Evolutionary conservation across 257 asterid species (phyloP), one percentile per base, ranked within the genome.

Genomic region (Salvia miltiorrhiza): DNA sequence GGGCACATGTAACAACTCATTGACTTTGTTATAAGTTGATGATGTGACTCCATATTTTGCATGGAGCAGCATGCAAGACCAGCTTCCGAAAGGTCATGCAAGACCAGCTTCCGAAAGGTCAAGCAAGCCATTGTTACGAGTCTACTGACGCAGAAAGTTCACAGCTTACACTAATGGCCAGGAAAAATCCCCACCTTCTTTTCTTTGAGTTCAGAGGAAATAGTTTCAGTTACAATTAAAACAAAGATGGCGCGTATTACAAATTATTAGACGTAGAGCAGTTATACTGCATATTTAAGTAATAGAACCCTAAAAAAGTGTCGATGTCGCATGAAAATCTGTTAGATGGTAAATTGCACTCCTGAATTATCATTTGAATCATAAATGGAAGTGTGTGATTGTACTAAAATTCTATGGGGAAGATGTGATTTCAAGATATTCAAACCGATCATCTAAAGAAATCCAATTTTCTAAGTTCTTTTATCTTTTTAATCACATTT

Each of bases 401-500:
- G 3, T 9, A 12, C 21, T 41, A 59, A 43, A 44, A 45, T 32
- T 35, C 7, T 32, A 30, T 43, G 43, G 45, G 11, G 17, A 21
- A 14, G 65, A 69, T 43, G 48, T 43, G 58, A 69, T 57, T 54
- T 43, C 68, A 69, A 12, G 23, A 69, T 37, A 52, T 45, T 20
- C 63, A 35, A 37, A 40, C 8, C n/a, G 19, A 8, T 9, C 6
- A 61, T 16, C 60, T 33, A 44, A 58, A 20, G 61, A 53, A 19
- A 23, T 57, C 32, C 37, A 45, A 52, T 7, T n/a, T 30, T 21
- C 14, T 4, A 53, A 53, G 39, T 54, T 26, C 9, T 39, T 54
- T 23, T 33, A 11, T 37, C 43, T 26, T 55, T 39, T 69, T 16
- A 32, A 55, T 26, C 53, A 41, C 30, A 55, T 40, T 54, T 69